Percentiles rank a stretch among this genome's conserved stretches.
Evolutionary conservation across 805 yeast species (phyloP).

Genomic region (Myxozyma mucilagina): DNA sequence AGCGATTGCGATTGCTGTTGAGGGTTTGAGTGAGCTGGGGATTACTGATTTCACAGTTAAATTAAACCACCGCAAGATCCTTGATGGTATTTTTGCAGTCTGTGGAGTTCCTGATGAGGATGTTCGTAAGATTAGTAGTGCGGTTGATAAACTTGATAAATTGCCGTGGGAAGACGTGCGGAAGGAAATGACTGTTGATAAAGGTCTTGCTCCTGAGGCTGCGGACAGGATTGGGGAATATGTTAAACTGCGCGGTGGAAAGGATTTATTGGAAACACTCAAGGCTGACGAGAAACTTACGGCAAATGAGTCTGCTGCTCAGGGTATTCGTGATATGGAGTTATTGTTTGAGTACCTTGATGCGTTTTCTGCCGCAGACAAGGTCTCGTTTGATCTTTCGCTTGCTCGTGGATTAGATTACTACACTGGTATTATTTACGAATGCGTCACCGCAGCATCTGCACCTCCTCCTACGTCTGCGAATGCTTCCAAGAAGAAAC

Average conservation of each 20-base stretch:
- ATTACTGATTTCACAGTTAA: slow-evolving; percentile 87
- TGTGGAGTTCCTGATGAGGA: slow-evolving; percentile 95
- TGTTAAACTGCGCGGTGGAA: slow-evolving; percentile 75
- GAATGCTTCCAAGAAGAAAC: slow-evolving; percentile 41
- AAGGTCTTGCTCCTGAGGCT: slow-evolving; percentile 84
- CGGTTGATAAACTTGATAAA: slow-evolving; percentile 96
- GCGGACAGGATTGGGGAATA: slow-evolving; percentile 92
- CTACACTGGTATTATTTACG: slow-evolving; percentile 95
- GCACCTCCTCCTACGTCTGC: slow-evolving; percentile 60
- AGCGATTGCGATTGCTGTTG: slow-evolving; percentile 73
- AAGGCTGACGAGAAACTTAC: slow-evolving; percentile 58
- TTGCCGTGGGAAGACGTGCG: slow-evolving; percentile 93
- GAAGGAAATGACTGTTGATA: slow-evolving; percentile 88
- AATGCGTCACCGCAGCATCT: slow-evolving; percentile 90
- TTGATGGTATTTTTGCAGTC: slow-evolving; percentile 92
- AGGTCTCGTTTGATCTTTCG: slow-evolving; percentile 84
- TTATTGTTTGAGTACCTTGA: slow-evolving; percentile 73
- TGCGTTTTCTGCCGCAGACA: slow-evolving; percentile 68
- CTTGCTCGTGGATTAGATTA: slow-evolving; percentile 97
- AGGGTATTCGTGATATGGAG: slow-evolving; percentile 80
- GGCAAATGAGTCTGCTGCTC: slow-evolving; percentile 68
- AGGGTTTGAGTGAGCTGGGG: slow-evolving; percentile 81
- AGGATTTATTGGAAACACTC: slow-evolving; percentile 53
- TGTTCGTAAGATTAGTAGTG: slow-evolving; percentile 88
- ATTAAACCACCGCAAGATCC: slow-evolving; percentile 89